A percentile compares a stretch with the other conserved stretches of the same genome.
Evolutionary conservation across 2,329 filamentous ascomycete species (phyloP).

Genomic region (Penicillium hesseltinei): DNA sequence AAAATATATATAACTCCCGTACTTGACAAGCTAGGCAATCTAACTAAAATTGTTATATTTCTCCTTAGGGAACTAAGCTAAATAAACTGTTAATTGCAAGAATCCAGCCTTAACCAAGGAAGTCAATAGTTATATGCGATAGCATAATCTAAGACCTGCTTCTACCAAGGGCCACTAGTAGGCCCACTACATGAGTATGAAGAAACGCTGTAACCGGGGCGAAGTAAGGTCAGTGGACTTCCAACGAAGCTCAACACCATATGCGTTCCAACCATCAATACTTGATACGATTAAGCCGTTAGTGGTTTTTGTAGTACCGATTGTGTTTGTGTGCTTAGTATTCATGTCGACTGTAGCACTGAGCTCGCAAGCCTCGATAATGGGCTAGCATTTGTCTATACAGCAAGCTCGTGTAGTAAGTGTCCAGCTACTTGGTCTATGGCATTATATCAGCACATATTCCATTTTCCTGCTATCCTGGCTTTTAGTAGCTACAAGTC

Average conservation of each 20-base stretch:
- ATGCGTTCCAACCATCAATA: background rate
- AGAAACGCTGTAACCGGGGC: background rate
- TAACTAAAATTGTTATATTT: background rate
- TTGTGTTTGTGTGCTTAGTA: background rate
- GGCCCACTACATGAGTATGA: background rate
- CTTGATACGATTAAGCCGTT: no score
- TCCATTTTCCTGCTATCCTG: background rate
- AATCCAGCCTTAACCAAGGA: background rate
- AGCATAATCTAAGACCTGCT: background rate
- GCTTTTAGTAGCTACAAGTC: no score
- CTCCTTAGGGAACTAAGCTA: background rate
- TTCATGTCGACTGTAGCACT: background rate
- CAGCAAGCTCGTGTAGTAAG: background rate
- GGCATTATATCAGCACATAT: no score
- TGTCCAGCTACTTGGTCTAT: conserved; percentile 1
- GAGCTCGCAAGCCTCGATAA: background rate
- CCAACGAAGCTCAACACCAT: background rate
- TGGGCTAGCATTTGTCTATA: background rate
- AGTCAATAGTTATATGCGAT: background rate
- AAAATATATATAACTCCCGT: background rate
- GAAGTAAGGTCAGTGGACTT: background rate
- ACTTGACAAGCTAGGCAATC: background rate
- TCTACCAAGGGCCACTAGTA: background rate
- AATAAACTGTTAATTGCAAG: background rate
- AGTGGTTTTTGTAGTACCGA: background rate